Base-by-base conservation (phyloP, 371 early-diverging fungal species). In the Mucor mucedo region DNA sequence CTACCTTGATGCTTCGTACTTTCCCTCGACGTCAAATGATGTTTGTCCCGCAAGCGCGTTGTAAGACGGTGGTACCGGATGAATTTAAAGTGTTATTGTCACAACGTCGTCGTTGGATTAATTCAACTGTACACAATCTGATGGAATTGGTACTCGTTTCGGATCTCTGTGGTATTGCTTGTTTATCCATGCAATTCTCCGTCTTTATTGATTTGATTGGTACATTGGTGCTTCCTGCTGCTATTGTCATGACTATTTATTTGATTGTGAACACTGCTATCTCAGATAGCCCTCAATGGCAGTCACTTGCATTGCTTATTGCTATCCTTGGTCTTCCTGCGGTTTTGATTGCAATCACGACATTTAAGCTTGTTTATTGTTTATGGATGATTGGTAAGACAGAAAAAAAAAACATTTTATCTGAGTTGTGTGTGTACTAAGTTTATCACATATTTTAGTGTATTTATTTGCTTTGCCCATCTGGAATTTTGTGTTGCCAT, bases 101-200 rank as follows among this genome's bases (percentile, higher is more conserved):
- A 30, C 99, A 99, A 79, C 87, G 99, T 14, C 87, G 99, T 65
- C 82, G 99, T 57, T 99, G 99, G 99, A 99, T 99, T 78, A 99
- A 99, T 77, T 98, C 98, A 2, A 99, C 99, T 3, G 83, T 97
- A 21, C 98, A 97, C 65, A 99, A 99, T 64, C 76, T 99, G 60
- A 84, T 98, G 77, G 99, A 98, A 79, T 80, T 99, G 52, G 86
- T 98, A 35, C 78, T 93, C 53, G 92, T 99, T 4, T 87, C 91
- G 29, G 91, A 97, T 68, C 84, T 99, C 56, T 99, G 99, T 73
- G 99, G 99, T 11, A 94, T 93, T 44, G 98, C 97, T 64, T 99
- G 96, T 76, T 95, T 96, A 70, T 95, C 96, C 21, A 99, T 99
- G 99, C 99, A 97, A 73, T 98, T 98, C 79, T 91, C 96, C 40